Percentiles rank a stretch among this genome's conserved stretches.
Conservation (phyloP, 2,329 filamentous ascomycete species). For the Plectosphaerella cucumerina region DNA sequence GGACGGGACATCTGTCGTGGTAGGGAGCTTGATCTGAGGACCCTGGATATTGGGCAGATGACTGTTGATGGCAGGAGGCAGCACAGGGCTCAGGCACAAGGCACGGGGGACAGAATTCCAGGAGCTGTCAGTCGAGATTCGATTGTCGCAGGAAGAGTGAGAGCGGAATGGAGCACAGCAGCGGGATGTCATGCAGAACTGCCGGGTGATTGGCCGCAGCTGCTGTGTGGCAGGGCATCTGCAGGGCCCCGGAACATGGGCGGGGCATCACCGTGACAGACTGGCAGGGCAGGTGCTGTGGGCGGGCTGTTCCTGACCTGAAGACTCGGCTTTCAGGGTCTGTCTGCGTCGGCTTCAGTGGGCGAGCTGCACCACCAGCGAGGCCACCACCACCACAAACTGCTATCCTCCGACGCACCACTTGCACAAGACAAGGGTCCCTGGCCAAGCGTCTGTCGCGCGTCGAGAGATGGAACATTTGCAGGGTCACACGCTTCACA, state of each 20-base stretch:
- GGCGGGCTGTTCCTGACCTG: background rate
- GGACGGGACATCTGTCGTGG: background rate
- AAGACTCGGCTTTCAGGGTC: background rate
- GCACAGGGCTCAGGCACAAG: background rate
- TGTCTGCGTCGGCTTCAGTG: too few species aligned
- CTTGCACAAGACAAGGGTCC: too few species aligned
- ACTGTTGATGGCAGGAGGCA: background rate
- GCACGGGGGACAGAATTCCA: background rate
- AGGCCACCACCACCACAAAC: too few species aligned
- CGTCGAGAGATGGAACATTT: too few species aligned
- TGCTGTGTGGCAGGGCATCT: background rate
- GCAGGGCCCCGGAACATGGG: background rate
- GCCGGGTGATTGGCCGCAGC: background rate
- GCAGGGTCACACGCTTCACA: too few species aligned
- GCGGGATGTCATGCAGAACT: background rate
- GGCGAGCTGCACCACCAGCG: too few species aligned
- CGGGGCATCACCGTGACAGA: background rate
- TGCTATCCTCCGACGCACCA: too few species aligned
- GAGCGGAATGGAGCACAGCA: background rate
- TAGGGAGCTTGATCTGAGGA: background rate
- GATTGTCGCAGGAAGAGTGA: background rate
- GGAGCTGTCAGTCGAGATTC: background rate
- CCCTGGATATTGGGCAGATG: background rate
- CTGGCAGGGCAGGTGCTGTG: background rate
- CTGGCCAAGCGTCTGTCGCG: too few species aligned